Evolutionary conservation across 345 rosid species (phyloP), one percentile per base, ranked within the genome.

Genomic region (Psidium friedrichsthalianum): DNA sequence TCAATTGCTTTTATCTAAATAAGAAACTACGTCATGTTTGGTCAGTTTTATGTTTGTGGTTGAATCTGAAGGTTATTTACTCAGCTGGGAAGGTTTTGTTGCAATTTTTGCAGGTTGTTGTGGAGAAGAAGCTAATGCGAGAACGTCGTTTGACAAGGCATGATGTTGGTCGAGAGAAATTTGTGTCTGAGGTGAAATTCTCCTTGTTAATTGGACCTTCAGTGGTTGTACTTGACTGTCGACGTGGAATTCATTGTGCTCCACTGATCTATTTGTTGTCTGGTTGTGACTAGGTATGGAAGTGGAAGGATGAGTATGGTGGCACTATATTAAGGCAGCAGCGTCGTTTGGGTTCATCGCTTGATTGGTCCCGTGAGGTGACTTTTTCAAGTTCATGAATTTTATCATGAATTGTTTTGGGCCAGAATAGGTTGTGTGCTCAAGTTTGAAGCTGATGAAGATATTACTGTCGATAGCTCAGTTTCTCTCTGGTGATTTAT

Each of bases 361-460:
- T 96, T 88, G 99, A 97, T 88, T 97, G 99, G 99, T 93, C 99
- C 47, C 99, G 96, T 86, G 99, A 97, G 98, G 99, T 97, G 88
- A 91, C 81, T 47, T 47, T 85, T 64, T 13, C 14, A 24, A 44
- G 20, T 20, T 76, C 15, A 5, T 29, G 57, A 42, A n/a, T 78
- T 81, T 78, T 8, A 27, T 56, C 32, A 81, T 58, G 15, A 29
- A 57, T 21, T 69, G 16, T 82, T 54, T 49, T 25, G 54, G 40
- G n/a, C 55, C 27, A 12, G 76, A 32, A 64, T 16, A 64, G 76
- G 32, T 64, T 32, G 47, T 64, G 44, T 20, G 36, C 47, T 64
- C 20, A 12, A 64, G 78, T 64, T 64, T 64, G 47, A 18, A 64
- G 78, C 47, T 4, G 78, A 64, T 64, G 44, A 64, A 32, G 78